Evolutionary conservation across 2,329 filamentous ascomycete genomes (phyloP).

Genomic region (Paraphaeosphaeria minitans): DNA sequence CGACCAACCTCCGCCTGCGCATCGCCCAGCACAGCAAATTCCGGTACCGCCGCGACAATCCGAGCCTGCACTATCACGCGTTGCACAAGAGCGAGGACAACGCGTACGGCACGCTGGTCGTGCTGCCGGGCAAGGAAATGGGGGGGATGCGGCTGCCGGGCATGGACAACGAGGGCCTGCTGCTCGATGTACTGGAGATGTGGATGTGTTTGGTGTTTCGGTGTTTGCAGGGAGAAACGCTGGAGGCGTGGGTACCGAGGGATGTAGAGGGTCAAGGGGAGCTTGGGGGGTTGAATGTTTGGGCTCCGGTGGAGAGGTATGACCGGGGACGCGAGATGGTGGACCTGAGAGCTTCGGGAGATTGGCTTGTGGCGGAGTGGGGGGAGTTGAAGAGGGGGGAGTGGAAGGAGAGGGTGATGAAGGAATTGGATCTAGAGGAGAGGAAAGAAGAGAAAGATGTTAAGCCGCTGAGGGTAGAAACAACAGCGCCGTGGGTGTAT

Average conservation of each 20-base stretch:
- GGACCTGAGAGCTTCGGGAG: conserved; percentile 28
- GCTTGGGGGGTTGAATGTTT: conserved; percentile 38
- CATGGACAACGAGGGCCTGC: conserved; percentile 32
- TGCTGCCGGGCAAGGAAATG: conserved; percentile 18
- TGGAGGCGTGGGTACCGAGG: conserved; percentile 31
- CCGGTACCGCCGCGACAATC: conserved; percentile 42
- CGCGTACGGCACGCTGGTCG: conserved; percentile 30
- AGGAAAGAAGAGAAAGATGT: neutral
- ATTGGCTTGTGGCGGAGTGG: conserved; percentile 29
- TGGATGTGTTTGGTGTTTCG: conserved; percentile 43
- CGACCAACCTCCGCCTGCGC: conserved; percentile 29
- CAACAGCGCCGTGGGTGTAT: neutral
- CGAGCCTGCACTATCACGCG: conserved; percentile 41
- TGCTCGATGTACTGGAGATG: conserved; percentile 45
- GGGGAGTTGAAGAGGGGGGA: conserved; percentile 5
- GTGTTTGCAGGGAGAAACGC: conserved; percentile 22
- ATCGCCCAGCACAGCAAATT: conserved; percentile 42
- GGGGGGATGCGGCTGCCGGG: conserved; percentile 23
- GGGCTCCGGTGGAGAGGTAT: conserved; percentile 35
- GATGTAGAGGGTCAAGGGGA: conserved; percentile 18
- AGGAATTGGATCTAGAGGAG: conserved; percentile 1
- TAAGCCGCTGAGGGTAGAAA: neutral
- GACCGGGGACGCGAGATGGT: conserved; percentile 27
- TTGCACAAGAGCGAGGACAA: conserved; percentile 38
- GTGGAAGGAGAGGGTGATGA: conserved; percentile 1